phyloP scores from a whole-genome alignment of 148 eudicot species.

The Linanthus parryae region DNA sequence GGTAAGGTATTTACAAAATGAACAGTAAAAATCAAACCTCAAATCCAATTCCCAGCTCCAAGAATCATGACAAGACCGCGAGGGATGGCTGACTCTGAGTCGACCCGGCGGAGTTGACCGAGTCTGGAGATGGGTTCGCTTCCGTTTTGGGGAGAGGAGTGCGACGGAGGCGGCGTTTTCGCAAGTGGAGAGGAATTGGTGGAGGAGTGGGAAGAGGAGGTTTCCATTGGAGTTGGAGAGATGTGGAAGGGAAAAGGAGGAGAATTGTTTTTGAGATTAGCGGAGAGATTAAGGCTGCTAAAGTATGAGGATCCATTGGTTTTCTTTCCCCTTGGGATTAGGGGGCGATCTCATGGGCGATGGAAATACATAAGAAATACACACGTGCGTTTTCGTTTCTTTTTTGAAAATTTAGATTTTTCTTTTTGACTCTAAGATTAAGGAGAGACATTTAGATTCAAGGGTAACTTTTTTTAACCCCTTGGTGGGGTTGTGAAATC shows the following conservation, averaged over 20 bases:
- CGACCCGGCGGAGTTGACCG: constrained; percentile 22
- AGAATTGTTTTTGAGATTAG: constrained; percentile 49
- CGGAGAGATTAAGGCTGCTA: constrained; percentile 65
- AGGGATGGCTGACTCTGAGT: constrained; percentile 34
- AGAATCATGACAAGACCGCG: constrained; percentile 39
- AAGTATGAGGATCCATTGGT: constrained; percentile 35
- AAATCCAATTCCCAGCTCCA: no score
- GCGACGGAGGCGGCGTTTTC: constrained; percentile 34
- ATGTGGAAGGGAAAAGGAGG: constrained; percentile 29
- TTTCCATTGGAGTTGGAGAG: constrained; percentile 16
- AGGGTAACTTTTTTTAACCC: no score
- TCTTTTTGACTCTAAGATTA: no score
- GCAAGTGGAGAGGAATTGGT: constrained; percentile 36
- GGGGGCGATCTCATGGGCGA: no score
- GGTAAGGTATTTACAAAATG: no score
- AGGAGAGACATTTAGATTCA: no score
- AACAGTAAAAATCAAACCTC: no score
- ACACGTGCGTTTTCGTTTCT: no score
- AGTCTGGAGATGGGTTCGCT: constrained; percentile 18
- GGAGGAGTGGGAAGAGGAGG: constrained; percentile 24
- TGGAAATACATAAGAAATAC: no score
- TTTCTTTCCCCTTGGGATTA: neutral
- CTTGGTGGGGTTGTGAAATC: no score
- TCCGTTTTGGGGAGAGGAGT: constrained; percentile 44
- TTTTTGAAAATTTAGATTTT: no score